Evolutionary conservation across 257 asterid genomes (phyloP), one percentile per base, ranked within the genome.

Genomic region (Coffea eugenioides): DNA sequence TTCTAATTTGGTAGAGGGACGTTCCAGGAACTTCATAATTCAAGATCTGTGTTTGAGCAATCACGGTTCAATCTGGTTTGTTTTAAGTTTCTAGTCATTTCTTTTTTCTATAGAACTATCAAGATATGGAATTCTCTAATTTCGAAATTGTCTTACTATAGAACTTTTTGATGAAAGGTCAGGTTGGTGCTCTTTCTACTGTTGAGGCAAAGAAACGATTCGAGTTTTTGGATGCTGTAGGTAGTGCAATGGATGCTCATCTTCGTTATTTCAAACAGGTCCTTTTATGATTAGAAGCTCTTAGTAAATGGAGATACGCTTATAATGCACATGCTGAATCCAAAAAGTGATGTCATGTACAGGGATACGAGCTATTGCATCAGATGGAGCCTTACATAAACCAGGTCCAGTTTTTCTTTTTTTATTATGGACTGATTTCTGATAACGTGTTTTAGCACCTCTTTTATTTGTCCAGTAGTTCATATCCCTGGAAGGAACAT

Each of bases 331-430:
- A 16, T 51, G 71, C 77, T 87, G 78, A 39, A 78, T 83, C 81
- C 46, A 81, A 51, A 84, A 49, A 68, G 59, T 75, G 41, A 56
- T 79, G 80, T 73, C 83, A 74, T 72, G 43, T 80, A 74, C 88
- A 95, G 98, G 99, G 99, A 15, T 96, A 94, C 80, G 99, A 96
- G 88, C 90, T 96, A 85, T 86, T 96, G 91, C 98, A 94, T 90
- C 99, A 94, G 88, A 96, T 96, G 99, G 98, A 96, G 87, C 98
- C 99, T 7, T 96, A 92, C 81, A 92, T 96, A 74, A 96, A 91
- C 82, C 99, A 92, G 98, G 99, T 96, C 31, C 31, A 68, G 74
- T 74, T 69, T 73, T 84, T 51, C 65, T 85, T 57, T 71, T 51
- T 71, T 25, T 75, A 12, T 15, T 31, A 45, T 31, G 46, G 48